phyloP scores from a whole-genome alignment of 2,329 filamentous ascomycete genomes.

The Ophiostoma perfectum region DNA sequence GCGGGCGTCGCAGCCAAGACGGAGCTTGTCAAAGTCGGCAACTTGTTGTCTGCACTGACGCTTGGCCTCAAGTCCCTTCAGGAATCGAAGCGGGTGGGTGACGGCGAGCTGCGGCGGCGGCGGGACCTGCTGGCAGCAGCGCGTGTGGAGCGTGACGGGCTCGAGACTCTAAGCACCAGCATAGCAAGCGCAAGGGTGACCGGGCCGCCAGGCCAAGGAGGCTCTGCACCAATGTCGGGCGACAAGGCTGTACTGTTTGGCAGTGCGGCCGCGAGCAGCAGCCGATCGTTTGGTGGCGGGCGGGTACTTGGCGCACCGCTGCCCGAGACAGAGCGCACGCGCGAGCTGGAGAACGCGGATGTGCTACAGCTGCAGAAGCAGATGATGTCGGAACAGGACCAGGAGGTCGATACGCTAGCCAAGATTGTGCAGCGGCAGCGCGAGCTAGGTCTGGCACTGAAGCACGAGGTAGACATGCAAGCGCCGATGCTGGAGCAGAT shows the following conservation, averaged over 20 bases:
- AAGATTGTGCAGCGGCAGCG: constrained; percentile 67
- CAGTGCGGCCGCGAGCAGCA: constrained; percentile 28
- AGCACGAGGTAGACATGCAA: constrained; percentile 67
- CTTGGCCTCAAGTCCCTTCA: constrained; percentile 58
- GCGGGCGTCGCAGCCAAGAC: constrained; percentile 70
- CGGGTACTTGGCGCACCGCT: constrained; percentile 67
- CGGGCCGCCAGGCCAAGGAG: constrained; percentile 43
- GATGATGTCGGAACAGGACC: constrained; percentile 69
- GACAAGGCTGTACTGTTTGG: constrained; percentile 50
- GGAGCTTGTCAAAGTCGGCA: constrained; percentile 62
- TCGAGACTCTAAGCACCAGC: constrained; percentile 66
- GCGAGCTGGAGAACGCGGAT: constrained; percentile 70
- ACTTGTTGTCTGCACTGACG: constrained; percentile 57
- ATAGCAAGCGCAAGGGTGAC: constrained; percentile 43
- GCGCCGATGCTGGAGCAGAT: constrained; percentile 63
- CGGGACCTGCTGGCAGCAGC: constrained; percentile 65
- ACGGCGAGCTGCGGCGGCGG: constrained; percentile 67
- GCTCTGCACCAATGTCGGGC: constrained; percentile 42
- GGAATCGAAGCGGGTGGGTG: constrained; percentile 55
- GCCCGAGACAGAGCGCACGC: constrained; percentile 68
- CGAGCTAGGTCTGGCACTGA: constrained; percentile 72
- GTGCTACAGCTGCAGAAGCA: constrained; percentile 68
- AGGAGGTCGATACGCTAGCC: constrained; percentile 62
- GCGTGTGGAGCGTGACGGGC: constrained; percentile 66
- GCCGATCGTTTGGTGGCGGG: constrained; percentile 41